Base-by-base conservation (phyloP, 148 eudicot genomes). In the Vaccinium darrowii region DNA sequence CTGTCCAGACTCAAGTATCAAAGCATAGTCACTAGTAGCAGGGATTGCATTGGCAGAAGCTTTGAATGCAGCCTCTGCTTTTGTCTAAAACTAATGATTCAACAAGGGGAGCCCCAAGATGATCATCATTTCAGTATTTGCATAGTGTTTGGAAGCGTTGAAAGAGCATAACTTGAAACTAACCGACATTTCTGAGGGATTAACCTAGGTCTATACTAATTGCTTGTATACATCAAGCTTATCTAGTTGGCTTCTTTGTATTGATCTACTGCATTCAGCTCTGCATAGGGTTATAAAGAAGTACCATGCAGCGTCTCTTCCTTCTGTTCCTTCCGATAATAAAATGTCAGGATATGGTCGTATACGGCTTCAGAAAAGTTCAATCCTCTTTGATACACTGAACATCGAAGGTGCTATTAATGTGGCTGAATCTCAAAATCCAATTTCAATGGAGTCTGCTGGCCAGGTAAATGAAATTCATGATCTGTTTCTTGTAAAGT, bases 401-500 rank as follows among this genome's bases (percentile, higher is more conserved):
- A 87, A 86, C 71, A 82, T 74, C 39, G 83, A 86, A 81, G 85
- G 83, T 83, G 76, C 85, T 76, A 82, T 65, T 84, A 78, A 74
- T 84, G 88, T 83, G 56, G 86, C 88, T 73, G 91, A 91, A 89
- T 92, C 93, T 81, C 87, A 92, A 88, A 86, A 86, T 85, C 99
- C 99, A 63, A 82, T 91, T 76, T 85, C 97, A 63, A 96, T 96
- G 99, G 99, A 94, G 85, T 89, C 92, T 85, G 89, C 88, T 23
- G 98, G 97, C 82, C 97, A 96, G 98, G 99, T 94, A 88, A 11
- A n/a, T 63, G 53, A 50, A 56, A 18, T 81, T 63, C 80, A 23
- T 77, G 78, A 82, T 67, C 54, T 81, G 77, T 83, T 83, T 56
- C 47, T 53, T 54, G 43, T 83, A 11, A 80, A 69, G 47, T 16